Conservation (phyloP, 2,329 filamentous ascomycete species). For the Penicillium sp. region DNA sequence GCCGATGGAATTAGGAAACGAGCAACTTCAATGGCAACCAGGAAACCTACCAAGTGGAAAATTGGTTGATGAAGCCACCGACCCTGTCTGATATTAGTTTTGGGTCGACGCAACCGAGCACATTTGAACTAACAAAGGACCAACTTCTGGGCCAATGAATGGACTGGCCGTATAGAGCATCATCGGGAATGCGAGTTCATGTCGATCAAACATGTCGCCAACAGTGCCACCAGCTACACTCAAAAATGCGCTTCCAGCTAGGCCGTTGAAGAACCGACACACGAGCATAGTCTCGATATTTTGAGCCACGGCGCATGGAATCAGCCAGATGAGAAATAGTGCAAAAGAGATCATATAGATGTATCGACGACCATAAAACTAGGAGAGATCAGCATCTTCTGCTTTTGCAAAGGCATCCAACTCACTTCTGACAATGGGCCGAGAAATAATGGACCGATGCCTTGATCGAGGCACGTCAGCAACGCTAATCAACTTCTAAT, state of each 20-base stretch:
- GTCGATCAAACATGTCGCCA: slow-evolving; percentile 66
- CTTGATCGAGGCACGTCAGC: slow-evolving; percentile 22
- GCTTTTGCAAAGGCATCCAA: not conserved
- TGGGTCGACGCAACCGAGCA: not conserved
- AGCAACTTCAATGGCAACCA: not conserved
- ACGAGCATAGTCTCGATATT: slow-evolving; percentile 79
- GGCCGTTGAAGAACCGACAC: slow-evolving; percentile 61
- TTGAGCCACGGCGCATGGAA: slow-evolving; percentile 72
- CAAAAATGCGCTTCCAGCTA: slow-evolving; percentile 49
- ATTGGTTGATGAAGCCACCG: slow-evolving; percentile 77
- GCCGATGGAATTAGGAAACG: slow-evolving; percentile 2
- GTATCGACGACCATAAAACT: slow-evolving; percentile 75
- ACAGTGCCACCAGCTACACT: slow-evolving; percentile 78
- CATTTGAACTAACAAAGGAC: slow-evolving; percentile 42
- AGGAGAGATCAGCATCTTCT: slow-evolving; percentile 1
- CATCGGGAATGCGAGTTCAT: slow-evolving; percentile 74
- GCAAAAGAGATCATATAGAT: slow-evolving; percentile 72
- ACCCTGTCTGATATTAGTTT: slow-evolving; percentile 37
- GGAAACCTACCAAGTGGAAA: slow-evolving; percentile 54
- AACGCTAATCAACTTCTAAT: too few relatives aligned
- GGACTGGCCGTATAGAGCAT: slow-evolving; percentile 64
- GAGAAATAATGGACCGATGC: slow-evolving; percentile 58
- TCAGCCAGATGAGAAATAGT: slow-evolving; percentile 71
- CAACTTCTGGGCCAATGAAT: slow-evolving; percentile 55
- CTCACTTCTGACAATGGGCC: slow-evolving; percentile 56